Conservation (phyloP, 768 basidiomycete species). For the Heimioporus sp. region DNA sequence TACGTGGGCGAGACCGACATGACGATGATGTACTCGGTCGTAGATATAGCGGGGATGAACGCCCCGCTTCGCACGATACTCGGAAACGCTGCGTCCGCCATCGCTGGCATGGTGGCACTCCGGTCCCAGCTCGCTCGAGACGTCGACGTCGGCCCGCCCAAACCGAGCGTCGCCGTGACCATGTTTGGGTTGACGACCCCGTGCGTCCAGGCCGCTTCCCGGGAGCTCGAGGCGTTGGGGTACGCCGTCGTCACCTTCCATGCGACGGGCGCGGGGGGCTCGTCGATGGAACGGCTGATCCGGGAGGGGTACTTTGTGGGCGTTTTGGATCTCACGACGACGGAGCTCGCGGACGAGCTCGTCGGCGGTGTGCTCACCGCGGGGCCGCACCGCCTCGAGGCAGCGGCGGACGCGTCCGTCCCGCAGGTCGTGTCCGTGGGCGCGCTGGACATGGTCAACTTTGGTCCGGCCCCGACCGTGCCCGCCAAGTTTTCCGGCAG, state of each 20-base stretch:
- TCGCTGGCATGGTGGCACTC: no score
- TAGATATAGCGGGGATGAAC: not conserved
- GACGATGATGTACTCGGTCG: slow-evolving; percentile 33
- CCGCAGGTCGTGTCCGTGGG: slow-evolving; percentile 22
- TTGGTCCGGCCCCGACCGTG: slow-evolving; percentile 28
- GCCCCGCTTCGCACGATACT: no score
- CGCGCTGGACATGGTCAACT: slow-evolving; percentile 35
- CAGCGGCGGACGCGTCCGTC: no score
- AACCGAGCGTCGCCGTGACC: slow-evolving; percentile 17
- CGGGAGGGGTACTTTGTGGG: slow-evolving; percentile 22
- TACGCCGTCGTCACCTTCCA: slow-evolving; percentile 6
- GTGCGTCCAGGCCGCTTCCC: slow-evolving; percentile 8
- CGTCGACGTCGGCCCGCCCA: not conserved
- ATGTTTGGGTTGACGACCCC: slow-evolving; percentile 26
- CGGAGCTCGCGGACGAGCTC: no score
- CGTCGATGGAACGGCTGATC: slow-evolving; percentile 31
- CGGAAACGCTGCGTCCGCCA: no score
- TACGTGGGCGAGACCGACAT: slow-evolving; percentile 19
- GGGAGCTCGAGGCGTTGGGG: slow-evolving; percentile 19
- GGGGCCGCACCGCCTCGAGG: no score
- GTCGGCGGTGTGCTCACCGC: no score
- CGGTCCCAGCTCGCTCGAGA: not conserved
- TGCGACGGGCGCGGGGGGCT: slow-evolving; percentile 3
- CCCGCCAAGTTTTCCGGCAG: slow-evolving; percentile 16
- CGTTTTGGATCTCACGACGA: not conserved